Evolutionary conservation across 306 rosid genomes (phyloP), one percentile per base, ranked within the genome.

Genomic region (Dalbergia cochinchinensis): DNA sequence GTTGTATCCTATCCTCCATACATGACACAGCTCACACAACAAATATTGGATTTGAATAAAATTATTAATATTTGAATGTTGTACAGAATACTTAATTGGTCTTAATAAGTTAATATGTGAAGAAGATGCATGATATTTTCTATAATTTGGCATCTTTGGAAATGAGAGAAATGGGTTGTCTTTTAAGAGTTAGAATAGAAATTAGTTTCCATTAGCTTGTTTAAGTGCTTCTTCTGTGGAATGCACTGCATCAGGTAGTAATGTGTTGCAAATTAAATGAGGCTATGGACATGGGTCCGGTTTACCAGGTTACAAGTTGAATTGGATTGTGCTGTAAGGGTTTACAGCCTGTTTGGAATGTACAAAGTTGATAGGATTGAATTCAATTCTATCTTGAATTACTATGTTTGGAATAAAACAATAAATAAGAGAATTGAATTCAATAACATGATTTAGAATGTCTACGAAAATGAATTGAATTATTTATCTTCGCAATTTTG

Each of bases 101-200:
- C 19, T 26, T 78, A 37, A 18, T 79, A 70, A 58, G 3, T 75
- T n/a, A n/a, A n/a, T n/a, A n/a, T n/a, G n/a, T n/a, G n/a, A n/a
- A n/a, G 73, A 33, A 62, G 72, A 65, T 53, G 47, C 31, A 2
- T 37, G 50, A 11, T 63, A 65, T 78, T 71, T 71, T 66, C 69
- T 65, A 57, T 57, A 11, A 31, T 50, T 73, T 41, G 18, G 33
- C 16, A 34, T 57, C 70, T 58, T 76, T 65, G 60, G 58, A 45
- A 34, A 37, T 34, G 20, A 22, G 19, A 71, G 16, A 79, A 64
- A 14, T 63, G 47, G 14, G 55, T 35, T 26, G 50, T 54, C 61
- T 20, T 26, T 70, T 70, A 47, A 58, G 57, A 45, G 55, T 22
- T 33, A 47, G 34, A 78, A 71, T 37, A 4, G 41, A 37, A 37